These are phyloP conservation scores for Colletotrichum phormii DNA, from an alignment of 2,329 filamentous ascomycete genomes.

Conservation along the genomic window DNA sequence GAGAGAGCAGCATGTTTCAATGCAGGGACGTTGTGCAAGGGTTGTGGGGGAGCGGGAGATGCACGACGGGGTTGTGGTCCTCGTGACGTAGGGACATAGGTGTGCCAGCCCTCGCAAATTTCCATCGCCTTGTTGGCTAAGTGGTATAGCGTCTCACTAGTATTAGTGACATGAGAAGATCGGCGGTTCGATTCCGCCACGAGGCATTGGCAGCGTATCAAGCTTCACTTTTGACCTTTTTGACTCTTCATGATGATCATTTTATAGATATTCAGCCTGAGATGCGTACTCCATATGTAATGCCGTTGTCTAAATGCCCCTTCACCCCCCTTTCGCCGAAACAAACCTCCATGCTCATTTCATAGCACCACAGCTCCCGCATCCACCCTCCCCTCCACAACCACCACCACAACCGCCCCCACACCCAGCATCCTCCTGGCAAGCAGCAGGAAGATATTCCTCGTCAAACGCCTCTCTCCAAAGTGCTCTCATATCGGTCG, in stretches of 20 bases:
- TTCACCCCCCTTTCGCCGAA: no score
- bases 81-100: rapidly evolving
- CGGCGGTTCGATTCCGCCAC: constrained; percentile 35
- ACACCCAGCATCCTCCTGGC: constrained; percentile 15
- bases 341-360: not conserved
- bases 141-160: constrained; percentile 37
- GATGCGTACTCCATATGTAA: not conserved
- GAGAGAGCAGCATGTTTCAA: not conserved
- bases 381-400: constrained; percentile 24
- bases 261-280: no score
- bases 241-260: not conserved
- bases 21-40: not conserved
- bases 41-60: not conserved
- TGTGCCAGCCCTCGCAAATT: no score
- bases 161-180: constrained; percentile 33
- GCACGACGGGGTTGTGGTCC: not conserved
- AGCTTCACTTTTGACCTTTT: not conserved
- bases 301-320: not conserved
- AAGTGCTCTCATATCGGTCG: constrained; percentile 43
- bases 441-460: constrained; percentile 43
- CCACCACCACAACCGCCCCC: constrained; percentile 31
- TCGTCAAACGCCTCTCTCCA: constrained; percentile 47
- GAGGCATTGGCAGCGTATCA: not conserved
- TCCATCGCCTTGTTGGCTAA: constrained; percentile 30
- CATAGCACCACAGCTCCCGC: constrained; percentile 29